These are phyloP conservation scores for Penicillium capsulatum DNA, from an alignment of 2,329 filamentous ascomycete genomes.

Conservation along the genomic window DNA sequence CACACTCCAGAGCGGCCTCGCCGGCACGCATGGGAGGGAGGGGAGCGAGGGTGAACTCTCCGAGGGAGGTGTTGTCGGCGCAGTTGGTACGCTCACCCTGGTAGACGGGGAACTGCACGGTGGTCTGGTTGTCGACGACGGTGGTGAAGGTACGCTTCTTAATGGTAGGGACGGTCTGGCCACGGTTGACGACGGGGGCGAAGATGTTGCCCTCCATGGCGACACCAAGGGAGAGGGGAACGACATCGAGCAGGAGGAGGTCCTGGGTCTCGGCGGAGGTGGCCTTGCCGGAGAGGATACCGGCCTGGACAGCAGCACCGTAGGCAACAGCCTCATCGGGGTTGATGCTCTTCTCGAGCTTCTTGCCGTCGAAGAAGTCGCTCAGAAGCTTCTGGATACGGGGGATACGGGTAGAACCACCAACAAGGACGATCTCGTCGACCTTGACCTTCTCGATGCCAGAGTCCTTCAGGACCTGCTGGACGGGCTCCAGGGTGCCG, in stretches of 20 bases:
- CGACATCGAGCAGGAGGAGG: constrained; percentile 91
- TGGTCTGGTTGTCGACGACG: constrained; percentile 61
- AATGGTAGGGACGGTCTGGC: constrained; percentile 69
- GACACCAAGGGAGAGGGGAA: constrained; percentile 94
- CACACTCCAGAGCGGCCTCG: constrained; percentile 92
- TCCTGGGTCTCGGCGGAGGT: constrained; percentile 91
- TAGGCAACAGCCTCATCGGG: constrained; percentile 98
- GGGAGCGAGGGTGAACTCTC: constrained; percentile 93
- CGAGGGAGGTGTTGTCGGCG: constrained; percentile 95
- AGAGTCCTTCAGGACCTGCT: constrained; percentile 94
- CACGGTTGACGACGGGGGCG: constrained; percentile 82
- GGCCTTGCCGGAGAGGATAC: constrained; percentile 97
- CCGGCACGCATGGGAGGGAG: constrained; percentile 84
- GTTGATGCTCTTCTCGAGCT: constrained; percentile 99
- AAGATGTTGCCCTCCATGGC: constrained; percentile 99
- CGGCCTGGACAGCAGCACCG: constrained; percentile 96
- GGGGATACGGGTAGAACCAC: constrained; percentile 98
- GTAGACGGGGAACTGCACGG: constrained; percentile 86
- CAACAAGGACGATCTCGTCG: constrained; percentile 97
- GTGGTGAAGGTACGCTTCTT: constrained; percentile 92
- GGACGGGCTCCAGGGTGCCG: constrained; percentile 90
- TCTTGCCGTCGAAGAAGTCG: constrained; percentile 99
- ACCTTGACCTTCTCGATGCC: constrained; percentile 82
- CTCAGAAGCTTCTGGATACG: constrained; percentile 97
- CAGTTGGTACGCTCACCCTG: constrained; percentile 98